Percentiles rank a stretch among this genome's conserved stretches.
Conservation (phyloP, 495 filamentous ascomycete species). For the Thozetella sp. region DNA sequence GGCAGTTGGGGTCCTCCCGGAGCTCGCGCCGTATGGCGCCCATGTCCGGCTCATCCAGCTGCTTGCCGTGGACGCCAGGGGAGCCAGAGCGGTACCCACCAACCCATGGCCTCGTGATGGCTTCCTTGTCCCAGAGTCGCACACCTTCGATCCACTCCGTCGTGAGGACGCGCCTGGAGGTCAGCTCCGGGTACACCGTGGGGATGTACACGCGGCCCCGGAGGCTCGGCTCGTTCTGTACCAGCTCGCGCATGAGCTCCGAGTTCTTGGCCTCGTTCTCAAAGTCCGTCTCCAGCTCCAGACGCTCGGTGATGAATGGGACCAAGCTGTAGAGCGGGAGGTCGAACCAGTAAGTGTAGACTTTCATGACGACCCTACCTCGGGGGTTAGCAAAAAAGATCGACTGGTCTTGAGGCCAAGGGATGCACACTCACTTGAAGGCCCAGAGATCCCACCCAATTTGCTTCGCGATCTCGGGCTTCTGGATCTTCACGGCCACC, state of each 20-base stretch:
- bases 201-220: conserved; percentile 85
- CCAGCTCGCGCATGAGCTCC: conserved; percentile 75
- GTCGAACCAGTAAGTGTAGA: conserved; percentile 82
- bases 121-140: conserved; percentile 84
- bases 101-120: conserved; percentile 72
- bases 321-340: conserved; percentile 86
- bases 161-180: conserved; percentile 83
- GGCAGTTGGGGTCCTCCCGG: conserved; percentile 42
- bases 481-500: conserved; percentile 96
- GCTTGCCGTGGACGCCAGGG: conserved; percentile 72
- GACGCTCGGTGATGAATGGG: conserved; percentile 84
- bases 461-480: conserved; percentile 87
- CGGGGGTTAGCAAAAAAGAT: conserved; percentile 7
- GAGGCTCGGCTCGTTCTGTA: conserved; percentile 76
- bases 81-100: conserved; percentile 76
- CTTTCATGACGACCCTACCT: conserved; percentile 66
- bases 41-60: conserved; percentile 55
- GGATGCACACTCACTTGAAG: conserved; percentile 68
- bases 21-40: conserved; percentile 37
- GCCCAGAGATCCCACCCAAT: conserved; percentile 93
- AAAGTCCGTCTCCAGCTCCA: conserved; percentile 93
- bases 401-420: neutral
- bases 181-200: conserved; percentile 78
- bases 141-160: conserved; percentile 98
- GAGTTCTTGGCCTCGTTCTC: conserved; percentile 87